Percentiles rank a stretch among this genome's conserved stretches.
Evolutionary conservation across 352 stramenopile species (phyloP).

Genomic region (Phytophthora citricola): DNA sequence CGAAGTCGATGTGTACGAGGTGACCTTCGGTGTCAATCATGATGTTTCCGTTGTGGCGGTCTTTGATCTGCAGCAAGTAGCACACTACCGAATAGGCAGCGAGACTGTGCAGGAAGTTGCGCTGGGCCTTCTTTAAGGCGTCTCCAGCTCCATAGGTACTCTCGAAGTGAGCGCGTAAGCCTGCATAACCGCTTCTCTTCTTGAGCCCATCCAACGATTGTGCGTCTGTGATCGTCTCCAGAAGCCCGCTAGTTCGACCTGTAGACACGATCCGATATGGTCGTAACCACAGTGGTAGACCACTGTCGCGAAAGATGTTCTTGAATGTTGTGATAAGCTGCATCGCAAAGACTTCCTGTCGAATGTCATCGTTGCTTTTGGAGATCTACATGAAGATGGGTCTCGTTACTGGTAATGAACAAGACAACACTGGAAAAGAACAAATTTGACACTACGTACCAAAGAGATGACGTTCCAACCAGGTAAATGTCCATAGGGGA

Average conservation of each 20-base stretch:
- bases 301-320: conserved; percentile 92
- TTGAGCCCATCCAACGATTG: conserved; percentile 97
- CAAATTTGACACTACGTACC: conserved; percentile 30
- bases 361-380: conserved; percentile 97
- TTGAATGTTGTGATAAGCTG: conserved; percentile 95
- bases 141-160: conserved; percentile 81
- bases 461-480: conserved; percentile 94
- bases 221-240: conserved; percentile 95
- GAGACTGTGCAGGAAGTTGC: conserved; percentile 72
- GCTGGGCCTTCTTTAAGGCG: conserved; percentile 58
- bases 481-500: conserved; percentile 87
- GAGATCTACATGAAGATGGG: conserved; percentile 74
- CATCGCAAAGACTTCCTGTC: conserved; percentile 97
- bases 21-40: conserved; percentile 91
- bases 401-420: too few relatives aligned
- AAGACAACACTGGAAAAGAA: too few relatives aligned
- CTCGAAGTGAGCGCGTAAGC: conserved; percentile 92
- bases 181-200: conserved; percentile 86
- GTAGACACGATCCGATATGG: conserved; percentile 96
- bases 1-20: conserved; percentile 98
- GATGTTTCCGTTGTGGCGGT: conserved; percentile 98
- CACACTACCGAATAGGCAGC: conserved; percentile 78
- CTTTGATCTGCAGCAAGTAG: conserved; percentile 94
- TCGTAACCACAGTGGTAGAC: conserved; percentile 93
- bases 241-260: conserved; percentile 89